Base-by-base conservation (phyloP, 139 green algal species). In the Klebsormidium nitens region DNA sequence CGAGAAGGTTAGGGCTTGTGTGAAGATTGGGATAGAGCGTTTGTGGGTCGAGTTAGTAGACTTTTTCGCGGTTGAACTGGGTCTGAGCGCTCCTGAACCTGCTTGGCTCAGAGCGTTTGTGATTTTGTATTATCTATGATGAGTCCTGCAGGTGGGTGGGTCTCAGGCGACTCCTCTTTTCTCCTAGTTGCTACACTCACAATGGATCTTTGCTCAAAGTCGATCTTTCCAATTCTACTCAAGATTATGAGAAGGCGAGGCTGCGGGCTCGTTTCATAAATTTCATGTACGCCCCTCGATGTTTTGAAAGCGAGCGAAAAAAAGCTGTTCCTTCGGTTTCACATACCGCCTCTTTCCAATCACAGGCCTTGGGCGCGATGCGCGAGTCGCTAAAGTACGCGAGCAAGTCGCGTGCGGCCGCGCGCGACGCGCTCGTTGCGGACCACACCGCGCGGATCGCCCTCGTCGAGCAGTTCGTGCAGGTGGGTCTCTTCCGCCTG, bases 381-480 rank as follows among this genome's bases (percentile, higher is more conserved):
- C 2, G 36, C 3, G 82, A 89, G 72, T 72, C 79, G 28, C 31
- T 69, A 36, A 85, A 83, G 76, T 84, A 84, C 68, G 31, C 84
- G 5, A 49, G 36, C 46, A 86, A 86, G 77, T 66, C 64, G 26
- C 77, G 75, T 44, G 59, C 17, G 29, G 64, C 68, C 4, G 81
- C 82, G 28, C 59, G 29, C 56, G 71, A 80, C 31, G 52, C 46
- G 44, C 65, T 59, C 37, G 14, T 70, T 48, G 67, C 47, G 36
- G 59, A 48, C 4, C 56, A 86, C 23, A 72, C 57, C n/a, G 38
- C 75, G 36, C 76, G 79, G 62, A 83, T 84, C 40, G 52, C 36
- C 32, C 59, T 83, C n/a, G 64, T 66, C 1, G 83, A 89, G 74
- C 49, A 19, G 6, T 89, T 86, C 69, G 75, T 87, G 70, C 60